A percentile compares a stretch with the other conserved stretches of the same genome.
Evolutionary conservation across 352 stramenopile species (phyloP).

Genomic region (Phytophthora lateralis): DNA sequence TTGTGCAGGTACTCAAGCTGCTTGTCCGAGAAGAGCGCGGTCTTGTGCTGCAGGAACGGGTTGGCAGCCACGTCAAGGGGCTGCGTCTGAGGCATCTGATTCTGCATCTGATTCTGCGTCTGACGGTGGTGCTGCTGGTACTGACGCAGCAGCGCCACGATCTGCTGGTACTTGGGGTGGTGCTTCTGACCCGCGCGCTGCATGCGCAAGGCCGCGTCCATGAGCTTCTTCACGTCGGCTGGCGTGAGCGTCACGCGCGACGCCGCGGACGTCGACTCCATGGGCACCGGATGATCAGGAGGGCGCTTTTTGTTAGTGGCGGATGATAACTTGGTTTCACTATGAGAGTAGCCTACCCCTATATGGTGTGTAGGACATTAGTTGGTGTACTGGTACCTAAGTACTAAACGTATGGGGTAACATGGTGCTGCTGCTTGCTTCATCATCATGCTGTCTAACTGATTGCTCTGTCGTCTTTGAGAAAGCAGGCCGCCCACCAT

Average conservation of each 20-base stretch:
- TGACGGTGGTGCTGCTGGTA: constrained; percentile 65
- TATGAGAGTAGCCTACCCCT: not conserved
- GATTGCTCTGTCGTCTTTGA: constrained; percentile 21
- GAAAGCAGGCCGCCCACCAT: constrained; percentile 7
- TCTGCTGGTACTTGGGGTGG: constrained; percentile 88
- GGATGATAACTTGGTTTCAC: constrained; percentile 21
- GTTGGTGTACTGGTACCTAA: no score
- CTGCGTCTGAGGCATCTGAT: not conserved
- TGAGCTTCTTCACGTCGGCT: constrained; percentile 83
- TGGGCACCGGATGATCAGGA: constrained; percentile 1
- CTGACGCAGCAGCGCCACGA: constrained; percentile 75
- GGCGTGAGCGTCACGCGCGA: constrained; percentile 48
- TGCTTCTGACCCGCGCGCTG: constrained; percentile 73
- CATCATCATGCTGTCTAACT: constrained; percentile 27
- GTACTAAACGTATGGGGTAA: no score
- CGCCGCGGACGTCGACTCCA: constrained; percentile 22
- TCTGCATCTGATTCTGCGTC: not conserved
- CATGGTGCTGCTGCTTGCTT: constrained; percentile 1
- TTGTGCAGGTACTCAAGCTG: constrained; percentile 86
- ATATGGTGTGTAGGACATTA: constrained; percentile 7
- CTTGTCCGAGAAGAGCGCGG: constrained; percentile 82
- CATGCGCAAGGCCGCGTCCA: constrained; percentile 85
- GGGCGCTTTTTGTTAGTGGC: constrained; percentile 8
- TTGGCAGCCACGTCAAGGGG: constrained; percentile 56
- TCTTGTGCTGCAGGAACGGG: constrained; percentile 72